Base-by-base conservation (phyloP, 2,329 filamentous ascomycete species). In the Trichoderma asperellum region DNA sequence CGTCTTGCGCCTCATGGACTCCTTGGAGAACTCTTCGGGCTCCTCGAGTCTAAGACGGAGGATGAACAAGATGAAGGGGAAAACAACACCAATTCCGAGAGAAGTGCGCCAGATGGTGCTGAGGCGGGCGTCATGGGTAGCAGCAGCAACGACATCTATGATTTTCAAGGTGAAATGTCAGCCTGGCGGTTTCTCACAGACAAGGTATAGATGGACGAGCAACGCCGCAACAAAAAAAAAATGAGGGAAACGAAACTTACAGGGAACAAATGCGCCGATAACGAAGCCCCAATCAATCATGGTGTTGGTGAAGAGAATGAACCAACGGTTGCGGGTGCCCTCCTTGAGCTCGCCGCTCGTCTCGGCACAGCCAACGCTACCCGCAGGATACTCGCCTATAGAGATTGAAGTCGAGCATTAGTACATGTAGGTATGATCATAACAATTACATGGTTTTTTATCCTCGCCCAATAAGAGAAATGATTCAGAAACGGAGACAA, bases 291-390 rank as follows among this genome's bases (percentile, higher is more conserved):
- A 87, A 76, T 96, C 92, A 70, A 97, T 96, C 84, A 94, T 92
- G 29, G 91, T 88, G 79, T 96, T 96, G 58, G 92, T 97, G 79
- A 96, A 96, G 72, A 97, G 84, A 74, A 95, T 92, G 77, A 94
- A 97, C 93, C 93, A 97, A 49, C 91, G 86, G 77, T 97, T 95
- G n/a, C 94, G 86, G 18, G 91, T 91, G 12, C 94, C 94, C 18
- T 81, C 79, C 78, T 93, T 93, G 70, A 97, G 83, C 77, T 96
- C 93, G 27, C 92, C 92, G 0, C 91, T 94, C 5, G 91, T 91
- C 80, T 97, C 94, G 2, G 94, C 92, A 65, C 89, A 92, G 2
- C 91, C 92, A 0, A 97, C 94, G 70, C 89, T 92, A 4, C 94
- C 94, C 53, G 92, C 92, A 0, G 92, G 92, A 74, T 94, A 94